A percentile compares a stretch with the other conserved stretches of the same genome.
Evolutionary conservation across 108 stramenopile species (phyloP).

Genomic region (Bacterosira constricta): DNA sequence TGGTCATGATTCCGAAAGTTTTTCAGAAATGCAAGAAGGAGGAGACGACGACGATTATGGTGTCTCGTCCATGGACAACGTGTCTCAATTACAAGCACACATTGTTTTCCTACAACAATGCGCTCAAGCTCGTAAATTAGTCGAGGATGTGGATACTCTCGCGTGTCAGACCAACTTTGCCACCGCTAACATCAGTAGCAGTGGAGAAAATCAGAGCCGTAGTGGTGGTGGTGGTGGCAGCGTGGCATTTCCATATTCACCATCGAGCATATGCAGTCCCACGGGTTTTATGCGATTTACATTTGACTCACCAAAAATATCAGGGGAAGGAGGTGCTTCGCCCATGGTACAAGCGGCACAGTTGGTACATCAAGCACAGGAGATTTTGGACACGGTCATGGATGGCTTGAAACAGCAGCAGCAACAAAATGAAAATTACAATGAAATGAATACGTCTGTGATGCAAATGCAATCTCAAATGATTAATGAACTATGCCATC

Average conservation of each 20-base stretch:
- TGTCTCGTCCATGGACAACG: background rate
- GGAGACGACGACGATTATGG: background rate
- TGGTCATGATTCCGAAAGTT: too few species aligned
- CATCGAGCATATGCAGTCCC: conserved; percentile 6
- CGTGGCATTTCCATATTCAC: conserved; percentile 1
- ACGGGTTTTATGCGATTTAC: background rate
- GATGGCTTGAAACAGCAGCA: background rate
- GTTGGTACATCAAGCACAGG: background rate
- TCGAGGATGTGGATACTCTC: conserved; percentile 23
- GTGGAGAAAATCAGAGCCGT: too few species aligned
- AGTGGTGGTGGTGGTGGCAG: background rate
- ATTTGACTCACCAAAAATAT: background rate
- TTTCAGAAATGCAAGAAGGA: too few species aligned
- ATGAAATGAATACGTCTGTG: background rate
- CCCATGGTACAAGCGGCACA: conserved; percentile 19
- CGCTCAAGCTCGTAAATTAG: conserved; percentile 8
- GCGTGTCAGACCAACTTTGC: conserved; percentile 13
- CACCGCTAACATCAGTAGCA: conserved; percentile 4
- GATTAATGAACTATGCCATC: conserved; percentile 20
- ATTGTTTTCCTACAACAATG: conserved; percentile 19
- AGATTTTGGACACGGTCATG: background rate
- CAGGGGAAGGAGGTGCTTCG: background rate
- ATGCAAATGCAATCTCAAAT: conserved; percentile 18
- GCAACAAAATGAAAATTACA: background rate
- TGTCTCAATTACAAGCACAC: conserved; percentile 8